These are phyloP conservation scores for Pseudopediastrum boryanum DNA, from an alignment of 139 green algal species.

Conservation along the genomic window DNA sequence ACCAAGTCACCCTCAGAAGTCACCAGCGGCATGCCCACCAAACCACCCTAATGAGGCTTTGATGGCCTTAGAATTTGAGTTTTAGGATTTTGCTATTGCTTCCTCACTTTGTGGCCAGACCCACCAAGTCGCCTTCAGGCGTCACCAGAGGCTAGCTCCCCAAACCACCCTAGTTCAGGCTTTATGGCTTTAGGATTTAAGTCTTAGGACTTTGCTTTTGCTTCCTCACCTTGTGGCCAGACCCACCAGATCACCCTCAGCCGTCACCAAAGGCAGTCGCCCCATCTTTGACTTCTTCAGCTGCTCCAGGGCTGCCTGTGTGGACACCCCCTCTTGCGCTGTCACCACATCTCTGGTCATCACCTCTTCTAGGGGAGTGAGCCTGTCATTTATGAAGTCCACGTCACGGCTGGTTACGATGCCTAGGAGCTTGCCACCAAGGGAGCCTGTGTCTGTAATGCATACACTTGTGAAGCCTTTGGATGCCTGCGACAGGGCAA, in stretches of 20 bases:
- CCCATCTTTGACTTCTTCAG: constrained; percentile 66
- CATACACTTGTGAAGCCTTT: constrained; percentile 61
- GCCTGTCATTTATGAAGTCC: constrained; percentile 82
- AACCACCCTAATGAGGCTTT: too few species aligned
- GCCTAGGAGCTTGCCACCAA: constrained; percentile 87
- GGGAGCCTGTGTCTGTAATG: constrained; percentile 83
- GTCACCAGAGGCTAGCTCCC: too few species aligned
- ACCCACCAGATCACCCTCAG: constrained; percentile 69
- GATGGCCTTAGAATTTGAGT: too few species aligned
- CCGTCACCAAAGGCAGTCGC: constrained; percentile 78
- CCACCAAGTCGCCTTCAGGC: too few species aligned
- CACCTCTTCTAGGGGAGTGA: constrained; percentile 70
- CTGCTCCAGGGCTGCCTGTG: constrained; percentile 58
- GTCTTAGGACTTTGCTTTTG: too few species aligned
- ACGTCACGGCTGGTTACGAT: constrained; percentile 83
- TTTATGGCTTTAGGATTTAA: too few species aligned
- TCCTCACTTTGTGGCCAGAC: too few species aligned
- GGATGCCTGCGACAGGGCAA: constrained; percentile 19
- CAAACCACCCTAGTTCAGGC: too few species aligned
- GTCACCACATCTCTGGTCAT: constrained; percentile 85
- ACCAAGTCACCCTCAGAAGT: too few species aligned
- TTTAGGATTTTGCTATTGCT: too few species aligned
- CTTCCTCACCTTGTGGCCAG: constrained; percentile 70
- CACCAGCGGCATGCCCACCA: too few species aligned
- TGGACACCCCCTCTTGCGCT: constrained; percentile 37